phyloP scores from a whole-genome alignment of 2,329 filamentous ascomycete genomes.

The Calonectria pseudoreteaudii region DNA sequence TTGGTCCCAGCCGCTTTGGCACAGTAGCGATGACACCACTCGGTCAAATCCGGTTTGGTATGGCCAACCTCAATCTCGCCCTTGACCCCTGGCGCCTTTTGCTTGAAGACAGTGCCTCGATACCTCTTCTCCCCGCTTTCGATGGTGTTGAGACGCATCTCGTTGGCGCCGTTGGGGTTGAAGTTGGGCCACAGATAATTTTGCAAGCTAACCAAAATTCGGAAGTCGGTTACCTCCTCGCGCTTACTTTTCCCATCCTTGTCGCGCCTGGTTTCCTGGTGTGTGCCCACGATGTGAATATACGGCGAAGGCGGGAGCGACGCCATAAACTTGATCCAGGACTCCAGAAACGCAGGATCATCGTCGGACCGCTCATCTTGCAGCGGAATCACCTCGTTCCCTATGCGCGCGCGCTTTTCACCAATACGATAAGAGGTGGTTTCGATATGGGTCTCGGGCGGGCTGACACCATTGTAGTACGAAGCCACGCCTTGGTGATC shows the following conservation, averaged over 20 bases:
- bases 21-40: conserved; percentile 38
- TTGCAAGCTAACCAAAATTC: conserved; percentile 33
- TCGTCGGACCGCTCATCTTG: conserved; percentile 32
- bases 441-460: conserved; percentile 23
- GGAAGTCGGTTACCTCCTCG: conserved; percentile 33
- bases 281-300: conserved; percentile 31
- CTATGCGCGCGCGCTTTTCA: conserved; percentile 30
- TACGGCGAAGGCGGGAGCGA: conserved; percentile 32
- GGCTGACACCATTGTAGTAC: conserved; percentile 12
- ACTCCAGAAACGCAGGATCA: conserved; percentile 25
- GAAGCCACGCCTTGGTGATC: neutral
- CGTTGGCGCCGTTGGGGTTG: neutral
- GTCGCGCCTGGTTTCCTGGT: conserved; percentile 29
- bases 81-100: conserved; percentile 28
- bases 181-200: conserved; percentile 40
- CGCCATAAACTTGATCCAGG: conserved; percentile 30
- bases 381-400: conserved; percentile 27
- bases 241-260: conserved; percentile 29
- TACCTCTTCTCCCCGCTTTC: conserved; percentile 37
- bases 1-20: conserved; percentile 27
- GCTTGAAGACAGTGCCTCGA: conserved; percentile 34
- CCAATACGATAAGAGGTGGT: conserved; percentile 26
- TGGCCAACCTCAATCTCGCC: conserved; percentile 34
- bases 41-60: conserved; percentile 28
- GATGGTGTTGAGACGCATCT: conserved; percentile 24